These are phyloP conservation scores for Pseudogymnoascus sp. DNA, from an alignment of 2,329 filamentous ascomycete species.

Conservation along the genomic window DNA sequence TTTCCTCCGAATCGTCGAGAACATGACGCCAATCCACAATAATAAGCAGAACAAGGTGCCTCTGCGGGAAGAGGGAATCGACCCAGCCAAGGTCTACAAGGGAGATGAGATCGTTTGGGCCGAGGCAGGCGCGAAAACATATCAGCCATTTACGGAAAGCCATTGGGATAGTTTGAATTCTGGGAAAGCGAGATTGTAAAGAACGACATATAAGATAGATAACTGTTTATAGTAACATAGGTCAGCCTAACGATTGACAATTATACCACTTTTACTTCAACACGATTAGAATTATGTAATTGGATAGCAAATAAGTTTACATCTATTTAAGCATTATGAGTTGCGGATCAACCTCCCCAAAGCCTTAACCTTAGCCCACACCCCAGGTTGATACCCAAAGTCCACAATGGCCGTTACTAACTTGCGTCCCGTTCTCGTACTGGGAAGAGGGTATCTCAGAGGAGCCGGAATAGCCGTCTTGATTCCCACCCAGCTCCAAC, in stretches of 20 bases:
- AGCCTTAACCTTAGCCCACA: constrained; percentile 21
- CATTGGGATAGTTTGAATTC: constrained; percentile 48
- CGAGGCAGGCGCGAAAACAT: constrained; percentile 48
- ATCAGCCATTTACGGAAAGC: constrained; percentile 47
- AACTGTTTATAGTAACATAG: not conserved
- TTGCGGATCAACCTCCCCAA: constrained; percentile 27
- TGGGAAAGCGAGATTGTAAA: constrained; percentile 38
- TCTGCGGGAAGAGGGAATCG: constrained; percentile 57
- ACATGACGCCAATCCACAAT: constrained; percentile 58
- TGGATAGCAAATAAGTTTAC: constrained; percentile 5
- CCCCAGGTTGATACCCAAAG: constrained; percentile 46
- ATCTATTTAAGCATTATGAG: constrained; percentile 14
- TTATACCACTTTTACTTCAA: not conserved
- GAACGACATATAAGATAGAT: not conserved
- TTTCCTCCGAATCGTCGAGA: constrained; percentile 56
- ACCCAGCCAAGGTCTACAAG: constrained; percentile 38
- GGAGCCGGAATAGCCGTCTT: constrained; percentile 72
- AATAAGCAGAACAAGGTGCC: constrained; percentile 75
- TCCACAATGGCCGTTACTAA: constrained; percentile 55
- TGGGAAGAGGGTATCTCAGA: constrained; percentile 70
- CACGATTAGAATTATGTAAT: constrained; percentile 3
- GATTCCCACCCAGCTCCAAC: constrained; percentile 50
- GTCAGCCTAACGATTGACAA: not conserved
- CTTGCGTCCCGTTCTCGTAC: constrained; percentile 55
- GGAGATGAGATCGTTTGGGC: constrained; percentile 44